phyloP scores from a whole-genome alignment of 2,329 filamentous ascomycete species.

The Fusarium sp. region DNA sequence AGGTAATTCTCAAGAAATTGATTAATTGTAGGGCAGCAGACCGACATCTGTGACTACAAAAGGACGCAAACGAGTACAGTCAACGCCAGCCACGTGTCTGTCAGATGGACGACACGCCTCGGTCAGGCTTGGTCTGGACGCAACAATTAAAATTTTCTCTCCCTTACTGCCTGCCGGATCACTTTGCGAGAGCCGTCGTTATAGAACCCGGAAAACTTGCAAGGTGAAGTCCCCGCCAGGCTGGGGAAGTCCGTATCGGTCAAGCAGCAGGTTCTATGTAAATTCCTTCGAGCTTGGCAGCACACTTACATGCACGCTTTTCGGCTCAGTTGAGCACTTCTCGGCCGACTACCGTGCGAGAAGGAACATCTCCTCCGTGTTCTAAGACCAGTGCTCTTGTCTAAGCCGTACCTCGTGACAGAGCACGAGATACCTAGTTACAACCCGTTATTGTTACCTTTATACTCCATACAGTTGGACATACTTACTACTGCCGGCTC shows the following conservation, averaged over 20 bases:
- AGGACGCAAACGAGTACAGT: constrained; percentile 18
- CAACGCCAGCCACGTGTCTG: constrained; percentile 34
- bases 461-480: constrained; percentile 10
- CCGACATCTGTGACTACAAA: constrained; percentile 24
- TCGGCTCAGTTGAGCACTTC: constrained; percentile 41
- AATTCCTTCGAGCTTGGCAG: constrained; percentile 36
- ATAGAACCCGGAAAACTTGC: constrained; percentile 24
- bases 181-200: constrained; percentile 15
- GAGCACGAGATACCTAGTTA: constrained; percentile 10
- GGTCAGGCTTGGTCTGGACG: constrained; percentile 17
- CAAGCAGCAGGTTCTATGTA: constrained; percentile 24
- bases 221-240: constrained; percentile 35
- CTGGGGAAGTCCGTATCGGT: constrained; percentile 36
- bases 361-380: constrained; percentile 34
- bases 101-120: constrained; percentile 19
- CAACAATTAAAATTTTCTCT: constrained; percentile 22
- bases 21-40: constrained; percentile 21
- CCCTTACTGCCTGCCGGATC: constrained; percentile 28
- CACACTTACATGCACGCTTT: constrained; percentile 32
- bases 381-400: constrained; percentile 23
- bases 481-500: constrained; percentile 15
- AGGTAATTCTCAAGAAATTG: neutral
- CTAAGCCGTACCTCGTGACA: constrained; percentile 28
- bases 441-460: constrained; percentile 8
- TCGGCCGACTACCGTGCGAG: constrained; percentile 43